phyloP scores from a whole-genome alignment of 2,329 filamentous ascomycete genomes.

The Ophiosphaerella korrae region DNA sequence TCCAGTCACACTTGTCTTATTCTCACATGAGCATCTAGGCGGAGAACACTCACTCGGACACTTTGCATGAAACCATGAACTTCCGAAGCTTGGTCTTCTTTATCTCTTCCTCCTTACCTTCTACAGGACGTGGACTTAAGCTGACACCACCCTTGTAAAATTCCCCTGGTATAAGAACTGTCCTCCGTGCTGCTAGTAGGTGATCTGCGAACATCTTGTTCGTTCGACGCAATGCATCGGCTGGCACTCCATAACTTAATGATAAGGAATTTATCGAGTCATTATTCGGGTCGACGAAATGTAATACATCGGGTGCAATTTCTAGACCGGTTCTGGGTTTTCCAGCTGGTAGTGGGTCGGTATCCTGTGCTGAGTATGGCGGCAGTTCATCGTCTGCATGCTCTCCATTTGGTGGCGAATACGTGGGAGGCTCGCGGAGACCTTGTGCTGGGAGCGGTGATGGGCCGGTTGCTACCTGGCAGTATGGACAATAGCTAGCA shows the following conservation, averaged over 20 bases:
- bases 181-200: constrained; percentile 70
- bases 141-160: constrained; percentile 71
- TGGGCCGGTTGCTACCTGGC: constrained; percentile 70
- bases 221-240: constrained; percentile 63
- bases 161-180: constrained; percentile 72
- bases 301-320: constrained; percentile 67
- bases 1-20: too few species aligned
- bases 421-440: constrained; percentile 70
- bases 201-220: constrained; percentile 77
- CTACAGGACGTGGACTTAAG: constrained; percentile 72
- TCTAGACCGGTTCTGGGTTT: constrained; percentile 38
- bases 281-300: constrained; percentile 72
- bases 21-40: constrained; percentile 12
- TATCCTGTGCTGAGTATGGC: constrained; percentile 49
- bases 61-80: constrained; percentile 81
- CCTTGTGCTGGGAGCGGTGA: constrained; percentile 65
- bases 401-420: constrained; percentile 53
- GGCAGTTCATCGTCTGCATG: constrained; percentile 48
- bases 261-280: constrained; percentile 73
- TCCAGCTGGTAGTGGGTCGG: constrained; percentile 30
- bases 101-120: constrained; percentile 74
- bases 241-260: constrained; percentile 72
- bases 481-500: constrained; percentile 72
- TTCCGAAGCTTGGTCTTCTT: constrained; percentile 72
- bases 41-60: constrained; percentile 66